Conservation (phyloP, 1,139 yeast species). For the Candida tropicalis region DNA sequence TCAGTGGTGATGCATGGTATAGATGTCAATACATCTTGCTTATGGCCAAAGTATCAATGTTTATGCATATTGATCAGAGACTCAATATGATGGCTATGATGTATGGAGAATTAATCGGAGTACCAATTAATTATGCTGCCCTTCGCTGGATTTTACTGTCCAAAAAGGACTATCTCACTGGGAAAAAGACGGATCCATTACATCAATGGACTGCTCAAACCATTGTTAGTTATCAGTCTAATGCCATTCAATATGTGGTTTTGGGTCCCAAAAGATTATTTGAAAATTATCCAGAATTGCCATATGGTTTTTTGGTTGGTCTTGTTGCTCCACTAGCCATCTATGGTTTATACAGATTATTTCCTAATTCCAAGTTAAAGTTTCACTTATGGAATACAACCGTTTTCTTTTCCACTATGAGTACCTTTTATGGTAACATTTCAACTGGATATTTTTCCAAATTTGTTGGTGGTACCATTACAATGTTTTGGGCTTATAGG, state of each 20-base stretch:
- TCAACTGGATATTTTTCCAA: slow-evolving; percentile 54
- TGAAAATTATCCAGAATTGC: slow-evolving; percentile 40
- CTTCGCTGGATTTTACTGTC: slow-evolving; percentile 47
- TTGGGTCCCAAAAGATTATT: slow-evolving; percentile 50
- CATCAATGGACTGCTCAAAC: slow-evolving; percentile 58
- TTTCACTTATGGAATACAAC: slow-evolving; percentile 51
- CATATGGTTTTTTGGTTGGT: slow-evolving; percentile 49
- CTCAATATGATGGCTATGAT: slow-evolving; percentile 51
- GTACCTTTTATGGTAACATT: slow-evolving; percentile 50
- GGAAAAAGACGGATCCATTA: slow-evolving; percentile 42
- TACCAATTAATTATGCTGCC: slow-evolving; percentile 51
- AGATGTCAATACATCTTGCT: slow-evolving; percentile 53
- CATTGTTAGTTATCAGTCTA: slow-evolving; percentile 44
- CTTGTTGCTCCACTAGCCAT: slow-evolving; percentile 38
- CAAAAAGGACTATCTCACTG: slow-evolving; percentile 42
- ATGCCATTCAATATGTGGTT: slow-evolving; percentile 53
- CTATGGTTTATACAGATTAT: slow-evolving; percentile 30
- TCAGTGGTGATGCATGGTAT: slow-evolving; percentile 58
- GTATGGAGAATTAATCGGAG: slow-evolving; percentile 53
- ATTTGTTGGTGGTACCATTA: slow-evolving; percentile 49
- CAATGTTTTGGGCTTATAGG: slow-evolving; percentile 47
- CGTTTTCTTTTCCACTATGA: slow-evolving; percentile 51
- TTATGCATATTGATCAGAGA: slow-evolving; percentile 51
- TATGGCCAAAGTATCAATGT: slow-evolving; percentile 51
- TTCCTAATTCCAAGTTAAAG: slow-evolving; percentile 23